Evolutionary conservation across 2,329 filamentous ascomycete genomes (phyloP).

Genomic region (Chaetomium strumarium): DNA sequence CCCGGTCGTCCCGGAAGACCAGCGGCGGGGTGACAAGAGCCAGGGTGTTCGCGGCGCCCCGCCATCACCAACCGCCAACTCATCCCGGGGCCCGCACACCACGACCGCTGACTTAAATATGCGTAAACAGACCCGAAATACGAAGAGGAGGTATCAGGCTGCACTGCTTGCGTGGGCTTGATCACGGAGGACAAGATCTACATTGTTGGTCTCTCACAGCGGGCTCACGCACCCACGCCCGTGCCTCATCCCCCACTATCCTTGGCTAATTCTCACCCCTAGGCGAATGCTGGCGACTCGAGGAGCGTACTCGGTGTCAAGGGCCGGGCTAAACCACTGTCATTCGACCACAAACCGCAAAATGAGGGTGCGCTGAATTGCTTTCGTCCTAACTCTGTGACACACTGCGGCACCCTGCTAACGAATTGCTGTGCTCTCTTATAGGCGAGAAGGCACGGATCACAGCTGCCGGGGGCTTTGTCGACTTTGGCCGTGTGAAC

Average conservation of each 20-base stretch:
- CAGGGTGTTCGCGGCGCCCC: slow-evolving; percentile 3
- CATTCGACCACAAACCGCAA: slow-evolving; percentile 98
- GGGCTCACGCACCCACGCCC: slow-evolving; percentile 10
- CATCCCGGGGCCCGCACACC: not conserved
- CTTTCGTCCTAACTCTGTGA: not conserved
- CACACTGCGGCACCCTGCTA: slow-evolving; percentile 9
- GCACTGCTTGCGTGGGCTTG: slow-evolving; percentile 87
- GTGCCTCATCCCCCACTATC: slow-evolving; percentile 1
- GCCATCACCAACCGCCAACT: not conserved
- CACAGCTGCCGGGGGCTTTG: slow-evolving; percentile 90
- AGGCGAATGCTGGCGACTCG: slow-evolving; percentile 98
- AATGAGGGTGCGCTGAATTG: slow-evolving; percentile 68
- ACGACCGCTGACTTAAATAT: slow-evolving; percentile 15
- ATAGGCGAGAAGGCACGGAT: slow-evolving; percentile 93
- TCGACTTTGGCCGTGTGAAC: slow-evolving; percentile 97
- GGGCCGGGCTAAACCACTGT: slow-evolving; percentile 92
- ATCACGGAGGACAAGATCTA: slow-evolving; percentile 90
- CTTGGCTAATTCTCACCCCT: slow-evolving; percentile 18
- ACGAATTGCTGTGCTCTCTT: slow-evolving; percentile 10
- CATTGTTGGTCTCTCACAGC: slow-evolving; percentile 62
- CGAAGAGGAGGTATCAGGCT: slow-evolving; percentile 95
- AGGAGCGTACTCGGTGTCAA: slow-evolving; percentile 93
- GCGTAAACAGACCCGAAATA: slow-evolving; percentile 75
- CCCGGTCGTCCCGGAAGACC: slow-evolving; percentile 22
- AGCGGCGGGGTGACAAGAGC: slow-evolving; percentile 6